Evolutionary conservation across 2,329 filamentous ascomycete species (phyloP).

Genomic region (Exophiala sideris): DNA sequence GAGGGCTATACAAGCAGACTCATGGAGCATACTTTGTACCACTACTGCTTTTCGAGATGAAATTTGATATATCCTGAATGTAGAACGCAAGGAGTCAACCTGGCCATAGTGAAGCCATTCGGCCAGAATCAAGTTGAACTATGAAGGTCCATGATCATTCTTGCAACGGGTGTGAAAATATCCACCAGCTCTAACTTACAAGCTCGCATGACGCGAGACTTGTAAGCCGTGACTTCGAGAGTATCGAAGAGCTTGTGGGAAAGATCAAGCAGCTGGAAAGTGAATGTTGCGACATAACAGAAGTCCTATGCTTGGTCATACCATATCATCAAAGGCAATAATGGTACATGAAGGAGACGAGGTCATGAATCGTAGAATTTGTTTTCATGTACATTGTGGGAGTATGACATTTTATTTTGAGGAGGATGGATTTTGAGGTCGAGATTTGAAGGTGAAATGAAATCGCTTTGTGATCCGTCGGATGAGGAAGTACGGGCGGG

Average conservation of each 20-base stretch:
- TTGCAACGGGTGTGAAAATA: slow-evolving; percentile 28
- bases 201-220: slow-evolving; percentile 23
- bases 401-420: too few relatives aligned
- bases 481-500: too few relatives aligned
- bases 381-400: too few relatives aligned
- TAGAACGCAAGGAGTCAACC: slow-evolving; percentile 30
- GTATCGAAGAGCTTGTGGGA: slow-evolving; percentile 27
- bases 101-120: slow-evolving; percentile 22
- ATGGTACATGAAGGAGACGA: too few relatives aligned
- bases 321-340: too few relatives aligned
- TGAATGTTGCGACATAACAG: slow-evolving; percentile 23
- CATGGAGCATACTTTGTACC: slow-evolving; percentile 4
- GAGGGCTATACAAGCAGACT: background rate
- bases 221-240: slow-evolving; percentile 24
- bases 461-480: too few relatives aligned
- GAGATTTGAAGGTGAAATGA: too few relatives aligned
- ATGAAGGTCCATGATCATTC: slow-evolving; percentile 28
- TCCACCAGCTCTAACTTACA: slow-evolving; percentile 27
- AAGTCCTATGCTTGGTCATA: background rate
- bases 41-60: background rate
- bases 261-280: slow-evolving; percentile 29
- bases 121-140: slow-evolving; percentile 25
- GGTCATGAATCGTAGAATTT: too few relatives aligned
- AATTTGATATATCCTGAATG: slow-evolving; percentile 12
- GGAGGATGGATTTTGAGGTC: too few relatives aligned